Conservation (phyloP, 2,329 filamentous ascomycete species). For the Aspergillus sp. region DNA sequence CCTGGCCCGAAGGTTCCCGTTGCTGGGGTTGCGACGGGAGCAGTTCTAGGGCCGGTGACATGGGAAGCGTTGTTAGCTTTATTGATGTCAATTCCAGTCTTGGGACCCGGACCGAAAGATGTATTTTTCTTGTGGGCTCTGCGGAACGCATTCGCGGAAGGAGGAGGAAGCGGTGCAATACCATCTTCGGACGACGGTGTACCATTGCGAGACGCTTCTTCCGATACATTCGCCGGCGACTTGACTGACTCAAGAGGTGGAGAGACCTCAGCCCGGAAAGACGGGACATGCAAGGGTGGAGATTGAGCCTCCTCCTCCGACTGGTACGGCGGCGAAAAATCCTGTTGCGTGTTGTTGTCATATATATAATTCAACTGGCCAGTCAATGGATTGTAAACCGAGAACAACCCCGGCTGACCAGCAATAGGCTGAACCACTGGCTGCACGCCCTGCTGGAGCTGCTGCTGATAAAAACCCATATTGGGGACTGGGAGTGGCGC, state of each 20-base stretch:
- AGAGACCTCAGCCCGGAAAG: conserved; percentile 77
- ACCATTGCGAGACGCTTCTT: conserved; percentile 62
- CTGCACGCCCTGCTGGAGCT: conserved; percentile 66
- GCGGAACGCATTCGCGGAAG: conserved; percentile 88
- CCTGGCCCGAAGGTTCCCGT: conserved; percentile 90
- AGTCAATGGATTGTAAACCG: conserved; percentile 81
- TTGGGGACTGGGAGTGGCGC: conserved; percentile 53
- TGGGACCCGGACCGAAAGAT: conserved; percentile 62
- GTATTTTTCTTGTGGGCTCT: conserved; percentile 89
- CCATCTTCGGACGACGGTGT: conserved; percentile 69
- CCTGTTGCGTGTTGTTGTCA: conserved; percentile 62
- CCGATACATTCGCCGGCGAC: conserved; percentile 60
- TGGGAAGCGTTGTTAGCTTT: conserved; percentile 55
- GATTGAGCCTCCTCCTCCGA: conserved; percentile 44
- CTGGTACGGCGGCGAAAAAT: conserved; percentile 33
- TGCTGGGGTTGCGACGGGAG: conserved; percentile 75
- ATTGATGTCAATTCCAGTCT: conserved; percentile 45
- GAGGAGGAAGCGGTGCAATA: conserved; percentile 74
- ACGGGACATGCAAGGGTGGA: conserved; percentile 55
- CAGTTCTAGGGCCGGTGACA: conserved; percentile 69
- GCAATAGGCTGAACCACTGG: conserved; percentile 63
- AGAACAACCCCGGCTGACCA: conserved; percentile 73
- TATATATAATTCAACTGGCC: conserved; percentile 81
- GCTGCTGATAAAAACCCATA: conserved; percentile 63
- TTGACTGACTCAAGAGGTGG: conserved; percentile 68